Evolutionary conservation across 2,329 filamentous ascomycete genomes (phyloP).

Genomic region (Penicillium sp.): DNA sequence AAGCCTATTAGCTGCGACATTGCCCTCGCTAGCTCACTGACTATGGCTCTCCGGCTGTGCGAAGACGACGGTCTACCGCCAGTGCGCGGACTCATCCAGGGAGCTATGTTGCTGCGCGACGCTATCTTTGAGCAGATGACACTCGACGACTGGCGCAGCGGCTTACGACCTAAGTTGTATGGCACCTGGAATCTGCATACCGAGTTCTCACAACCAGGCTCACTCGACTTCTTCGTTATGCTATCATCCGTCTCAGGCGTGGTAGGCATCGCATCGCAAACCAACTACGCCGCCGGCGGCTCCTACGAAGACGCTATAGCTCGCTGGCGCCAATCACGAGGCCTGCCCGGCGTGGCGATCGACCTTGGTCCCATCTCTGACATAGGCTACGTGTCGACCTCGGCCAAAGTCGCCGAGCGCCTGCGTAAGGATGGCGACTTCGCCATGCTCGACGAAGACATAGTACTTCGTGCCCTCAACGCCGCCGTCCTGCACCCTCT

Average conservation of each 20-base stretch:
- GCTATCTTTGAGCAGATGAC: slow-evolving; percentile 10
- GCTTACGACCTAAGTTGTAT: slow-evolving; percentile 8
- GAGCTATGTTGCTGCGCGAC: too few relatives aligned
- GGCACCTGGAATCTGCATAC: slow-evolving; percentile 11
- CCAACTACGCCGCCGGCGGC: slow-evolving; percentile 4
- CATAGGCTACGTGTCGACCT: slow-evolving; percentile 1
- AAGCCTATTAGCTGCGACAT: too few relatives aligned
- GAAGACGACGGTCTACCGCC: too few relatives aligned
- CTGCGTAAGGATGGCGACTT: not conserved
- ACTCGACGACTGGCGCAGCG: slow-evolving; percentile 10
- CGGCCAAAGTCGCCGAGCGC: not conserved
- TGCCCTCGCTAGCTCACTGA: too few relatives aligned
- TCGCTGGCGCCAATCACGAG: slow-evolving; percentile 1
- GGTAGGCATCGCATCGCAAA: slow-evolving; percentile 3
- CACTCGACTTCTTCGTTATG: slow-evolving; percentile 12
- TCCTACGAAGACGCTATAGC: slow-evolving; percentile 10
- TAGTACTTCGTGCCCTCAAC: slow-evolving; percentile 17
- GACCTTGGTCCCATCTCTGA: slow-evolving; percentile 29
- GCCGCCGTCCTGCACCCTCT: not conserved
- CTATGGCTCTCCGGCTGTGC: too few relatives aligned
- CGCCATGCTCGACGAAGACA: slow-evolving; percentile 12
- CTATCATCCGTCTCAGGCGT: slow-evolving; percentile 6
- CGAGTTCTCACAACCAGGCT: not conserved
- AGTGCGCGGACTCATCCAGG: too few relatives aligned
- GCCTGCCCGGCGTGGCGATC: slow-evolving; percentile 16